phyloP scores from a whole-genome alignment of 495 filamentous ascomycete genomes.

The Aeminium ludgeri region DNA sequence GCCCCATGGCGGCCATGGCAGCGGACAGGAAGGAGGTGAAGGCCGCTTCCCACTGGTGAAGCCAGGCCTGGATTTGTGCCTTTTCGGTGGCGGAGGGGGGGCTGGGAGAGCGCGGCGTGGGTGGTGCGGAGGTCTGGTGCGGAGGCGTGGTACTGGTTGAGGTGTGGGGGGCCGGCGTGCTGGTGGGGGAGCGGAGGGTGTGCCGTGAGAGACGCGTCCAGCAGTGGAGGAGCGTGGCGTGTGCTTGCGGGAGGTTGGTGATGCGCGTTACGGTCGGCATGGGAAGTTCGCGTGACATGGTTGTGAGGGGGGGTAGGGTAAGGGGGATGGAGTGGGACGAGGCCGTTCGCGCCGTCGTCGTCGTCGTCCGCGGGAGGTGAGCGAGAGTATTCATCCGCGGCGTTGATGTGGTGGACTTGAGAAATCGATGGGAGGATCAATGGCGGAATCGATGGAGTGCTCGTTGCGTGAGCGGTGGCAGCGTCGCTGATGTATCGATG shows the following conservation, averaged over 20 bases:
- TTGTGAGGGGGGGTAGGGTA: neutral
- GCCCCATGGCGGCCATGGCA: constrained; percentile 4
- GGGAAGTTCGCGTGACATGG: constrained; percentile 3
- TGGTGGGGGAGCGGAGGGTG: neutral
- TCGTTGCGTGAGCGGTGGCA: no score
- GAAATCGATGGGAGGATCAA: no score
- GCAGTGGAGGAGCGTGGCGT: constrained; percentile 11
- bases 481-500: no score
- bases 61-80: constrained; percentile 1
- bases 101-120: neutral
- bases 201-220: constrained; percentile 1
- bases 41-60: constrained; percentile 9
- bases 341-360: no score
- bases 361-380: no score
- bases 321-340: no score
- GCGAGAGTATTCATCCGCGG: no score
- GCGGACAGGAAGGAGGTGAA: constrained; percentile 7
- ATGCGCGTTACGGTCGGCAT: constrained; percentile 8
- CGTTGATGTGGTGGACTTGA: no score
- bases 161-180: neutral
- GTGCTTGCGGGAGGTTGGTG: constrained; percentile 8
- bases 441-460: no score
- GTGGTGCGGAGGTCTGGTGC: no score
- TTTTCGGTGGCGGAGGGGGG: no score
- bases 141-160: neutral